A percentile compares a stretch with the other conserved stretches of the same genome.
phyloP scores from a whole-genome alignment of 208 protist genomes.

The Trypanosoma lewisi region DNA sequence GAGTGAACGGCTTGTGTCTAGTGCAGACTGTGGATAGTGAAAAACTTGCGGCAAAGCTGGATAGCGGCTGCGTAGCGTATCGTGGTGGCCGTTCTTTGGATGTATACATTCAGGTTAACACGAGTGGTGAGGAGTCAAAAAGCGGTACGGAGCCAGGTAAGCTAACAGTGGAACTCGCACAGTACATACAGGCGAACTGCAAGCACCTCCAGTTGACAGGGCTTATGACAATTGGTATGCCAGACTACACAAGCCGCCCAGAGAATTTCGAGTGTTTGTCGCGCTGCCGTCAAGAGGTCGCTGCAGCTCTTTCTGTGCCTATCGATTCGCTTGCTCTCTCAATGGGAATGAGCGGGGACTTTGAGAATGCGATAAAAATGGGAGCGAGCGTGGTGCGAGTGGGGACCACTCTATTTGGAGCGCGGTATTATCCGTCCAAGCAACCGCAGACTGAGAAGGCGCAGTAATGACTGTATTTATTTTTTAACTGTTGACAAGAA shows the following conservation, averaged over 20 bases:
- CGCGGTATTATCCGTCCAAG: constrained; percentile 80
- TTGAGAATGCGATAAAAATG: constrained; percentile 91
- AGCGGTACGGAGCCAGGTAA: constrained; percentile 77
- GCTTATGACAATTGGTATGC: constrained; percentile 97
- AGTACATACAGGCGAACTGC: constrained; percentile 73
- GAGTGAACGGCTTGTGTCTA: constrained; percentile 51
- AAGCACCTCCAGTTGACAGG: constrained; percentile 82
- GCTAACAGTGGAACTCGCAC: constrained; percentile 64
- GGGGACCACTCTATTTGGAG: constrained; percentile 94
- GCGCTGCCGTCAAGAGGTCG: constrained; percentile 62
- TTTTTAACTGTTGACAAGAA: not conserved
- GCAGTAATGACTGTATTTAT: not conserved
- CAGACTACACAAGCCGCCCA: constrained; percentile 69
- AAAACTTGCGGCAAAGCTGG: constrained; percentile 89
- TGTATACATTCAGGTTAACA: constrained; percentile 95
- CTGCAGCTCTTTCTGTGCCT: constrained; percentile 40
- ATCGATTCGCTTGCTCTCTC: constrained; percentile 77
- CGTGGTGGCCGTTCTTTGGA: constrained; percentile 55
- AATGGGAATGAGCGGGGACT: constrained; percentile 98
- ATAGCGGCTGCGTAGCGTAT: constrained; percentile 67
- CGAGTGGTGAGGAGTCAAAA: constrained; percentile 92
- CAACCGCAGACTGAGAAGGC: not conserved
- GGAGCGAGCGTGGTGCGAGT: constrained; percentile 95
- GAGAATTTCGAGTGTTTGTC: constrained; percentile 88
- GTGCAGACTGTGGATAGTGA: constrained; percentile 93